Percentiles rank a stretch among this genome's conserved stretches.
Conservation (phyloP, 306 rosid species). For the Trichosanthes truncata region DNA sequence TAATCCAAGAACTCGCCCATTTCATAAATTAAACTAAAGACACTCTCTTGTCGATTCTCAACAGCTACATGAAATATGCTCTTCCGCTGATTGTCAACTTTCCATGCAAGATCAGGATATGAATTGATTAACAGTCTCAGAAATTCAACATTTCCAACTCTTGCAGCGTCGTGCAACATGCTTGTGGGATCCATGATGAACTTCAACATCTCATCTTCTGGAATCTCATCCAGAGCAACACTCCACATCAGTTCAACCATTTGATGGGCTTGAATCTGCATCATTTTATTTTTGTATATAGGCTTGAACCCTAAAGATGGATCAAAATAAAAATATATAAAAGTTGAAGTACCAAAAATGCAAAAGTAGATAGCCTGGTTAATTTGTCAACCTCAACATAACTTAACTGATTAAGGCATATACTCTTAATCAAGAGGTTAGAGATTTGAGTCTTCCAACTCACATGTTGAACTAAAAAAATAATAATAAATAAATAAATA, state of each 20-base stretch:
- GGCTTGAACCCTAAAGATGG: neutral
- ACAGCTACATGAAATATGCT: constrained; percentile 16
- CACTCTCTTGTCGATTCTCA: constrained; percentile 4
- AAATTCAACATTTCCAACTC: constrained; percentile 21
- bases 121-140: neutral
- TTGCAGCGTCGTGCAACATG: constrained; percentile 12
- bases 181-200: neutral
- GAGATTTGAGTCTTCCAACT: no score
- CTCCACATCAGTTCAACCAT: constrained; percentile 14
- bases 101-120: constrained; percentile 15
- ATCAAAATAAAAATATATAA: neutral
- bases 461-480: no score
- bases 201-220: neutral
- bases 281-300: neutral
- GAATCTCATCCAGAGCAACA: neutral
- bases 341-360: no score
- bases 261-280: constrained; percentile 1
- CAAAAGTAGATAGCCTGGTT: no score
- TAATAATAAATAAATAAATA: no score
- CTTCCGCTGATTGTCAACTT: neutral
- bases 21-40: constrained; percentile 15
- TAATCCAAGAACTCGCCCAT: constrained; percentile 4
- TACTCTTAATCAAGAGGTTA: no score
- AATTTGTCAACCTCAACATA: no score
- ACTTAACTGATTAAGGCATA: no score